Evolutionary conservation across 2,329 filamentous ascomycete genomes (phyloP).

Genomic region (Eutypa lata): DNA sequence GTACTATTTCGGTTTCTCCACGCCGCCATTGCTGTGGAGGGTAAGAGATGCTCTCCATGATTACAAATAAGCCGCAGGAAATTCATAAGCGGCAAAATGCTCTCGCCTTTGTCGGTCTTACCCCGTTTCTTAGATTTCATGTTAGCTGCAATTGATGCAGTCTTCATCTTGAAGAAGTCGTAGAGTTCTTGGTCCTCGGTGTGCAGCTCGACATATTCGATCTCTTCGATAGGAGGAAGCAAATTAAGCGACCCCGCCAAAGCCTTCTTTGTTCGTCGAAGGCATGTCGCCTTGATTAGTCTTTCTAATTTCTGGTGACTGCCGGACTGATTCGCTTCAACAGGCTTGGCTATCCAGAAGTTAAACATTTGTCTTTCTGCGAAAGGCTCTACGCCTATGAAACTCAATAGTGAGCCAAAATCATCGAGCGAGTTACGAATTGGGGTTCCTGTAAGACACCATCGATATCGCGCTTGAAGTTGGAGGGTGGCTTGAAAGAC

Average conservation of each 20-base stretch:
- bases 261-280: conserved; percentile 26
- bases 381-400: conserved; percentile 25
- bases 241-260: too few species aligned
- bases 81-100: conserved; percentile 22
- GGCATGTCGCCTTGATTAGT: conserved; percentile 25
- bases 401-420: conserved; percentile 31
- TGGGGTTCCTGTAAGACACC: conserved; percentile 37
- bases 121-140: not conserved
- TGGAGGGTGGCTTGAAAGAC: conserved; percentile 25
- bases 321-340: conserved; percentile 11
- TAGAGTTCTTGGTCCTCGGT: conserved; percentile 9
- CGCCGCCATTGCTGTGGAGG: conserved; percentile 4
- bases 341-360: conserved; percentile 17
- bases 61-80: conserved; percentile 28
- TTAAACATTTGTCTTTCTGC: conserved; percentile 16
- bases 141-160: not conserved
- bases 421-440: conserved; percentile 37
- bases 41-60: conserved; percentile 25
- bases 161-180: conserved; percentile 18
- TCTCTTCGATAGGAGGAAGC: conserved; percentile 10
- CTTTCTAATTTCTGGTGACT: conserved; percentile 14
- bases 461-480: conserved; percentile 23
- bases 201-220: conserved; percentile 10
- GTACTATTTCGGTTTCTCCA: conserved; percentile 1
- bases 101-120: not conserved